These are phyloP conservation scores for Fusarium chuoi DNA, from an alignment of 2,329 filamentous ascomycete genomes.

Conservation along the genomic window DNA sequence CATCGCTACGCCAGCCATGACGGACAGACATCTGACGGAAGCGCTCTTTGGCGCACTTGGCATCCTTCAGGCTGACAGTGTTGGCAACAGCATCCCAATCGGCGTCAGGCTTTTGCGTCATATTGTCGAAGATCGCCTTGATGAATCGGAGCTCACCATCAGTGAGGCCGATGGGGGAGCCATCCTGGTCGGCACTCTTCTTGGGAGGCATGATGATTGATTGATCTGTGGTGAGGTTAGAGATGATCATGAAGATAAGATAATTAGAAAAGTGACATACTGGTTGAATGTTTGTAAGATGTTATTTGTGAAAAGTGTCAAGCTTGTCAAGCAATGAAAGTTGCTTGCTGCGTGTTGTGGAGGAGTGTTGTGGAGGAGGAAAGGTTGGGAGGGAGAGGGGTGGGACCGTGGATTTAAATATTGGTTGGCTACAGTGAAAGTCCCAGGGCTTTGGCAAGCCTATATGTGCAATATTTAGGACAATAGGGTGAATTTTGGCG, in stretches of 20 bases:
- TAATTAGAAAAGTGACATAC: neutral
- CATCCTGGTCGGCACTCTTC: slow-evolving; percentile 40
- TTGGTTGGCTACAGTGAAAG: neutral
- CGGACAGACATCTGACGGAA: slow-evolving; percentile 54
- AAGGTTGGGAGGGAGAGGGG: slow-evolving; percentile 4
- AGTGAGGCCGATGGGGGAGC: slow-evolving; percentile 44
- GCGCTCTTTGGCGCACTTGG: slow-evolving; percentile 55
- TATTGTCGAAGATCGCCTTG: slow-evolving; percentile 55
- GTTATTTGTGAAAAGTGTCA: neutral
- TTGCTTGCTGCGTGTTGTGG: neutral
- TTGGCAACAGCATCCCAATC: slow-evolving; percentile 54
- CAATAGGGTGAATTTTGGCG: neutral
- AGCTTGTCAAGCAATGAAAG: neutral
- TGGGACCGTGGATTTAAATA: neutral
- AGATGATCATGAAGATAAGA: neutral
- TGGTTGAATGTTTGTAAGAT: neutral
- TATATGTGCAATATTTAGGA: neutral
- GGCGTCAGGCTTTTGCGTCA: slow-evolving; percentile 53
- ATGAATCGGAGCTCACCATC: slow-evolving; percentile 52
- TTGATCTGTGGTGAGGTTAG: slow-evolving; percentile 14
- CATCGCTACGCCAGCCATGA: slow-evolving; percentile 52
- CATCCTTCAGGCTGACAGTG: slow-evolving; percentile 52
- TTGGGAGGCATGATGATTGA: slow-evolving; percentile 47
- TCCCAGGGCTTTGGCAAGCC: neutral
- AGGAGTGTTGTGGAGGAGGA: slow-evolving; percentile 12